Evolutionary conservation across 257 asterid species (phyloP), one percentile per base, ranked within the genome.

Genomic region (Prunella vulgaris): DNA sequence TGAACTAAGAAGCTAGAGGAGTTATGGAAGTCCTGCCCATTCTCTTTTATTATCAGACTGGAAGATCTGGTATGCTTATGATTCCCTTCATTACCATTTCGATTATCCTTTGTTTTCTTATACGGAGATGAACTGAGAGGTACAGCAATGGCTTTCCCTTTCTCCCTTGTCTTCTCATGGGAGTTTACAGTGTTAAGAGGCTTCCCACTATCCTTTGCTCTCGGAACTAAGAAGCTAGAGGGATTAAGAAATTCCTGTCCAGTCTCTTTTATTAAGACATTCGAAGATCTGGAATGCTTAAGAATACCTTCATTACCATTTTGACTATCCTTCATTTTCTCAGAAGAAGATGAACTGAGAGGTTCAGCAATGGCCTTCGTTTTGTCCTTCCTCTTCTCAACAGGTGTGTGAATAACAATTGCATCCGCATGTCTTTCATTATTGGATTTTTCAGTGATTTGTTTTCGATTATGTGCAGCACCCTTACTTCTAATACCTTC

Each of bases 311-410:
- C 38, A 38, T 63, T 67, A 51, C 40, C 60, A 44, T 49, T 61
- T 54, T 32, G 67, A 64, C 18, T 59, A 20, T 71, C 74, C 27
- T 65, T 76, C 17, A 27, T 28, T 67, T 52, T 74, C 68, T 35
- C 76, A 56, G 48, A 48, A 56, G 69, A 38, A 48, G 68, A 68
- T 49, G 74, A 66, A 73, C 46, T 70, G 27, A 32, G 48, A 28
- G 76, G 69, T 28, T 61, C 44, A n/a, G 69, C 81, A 72, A 48
- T 77, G n/a, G 56, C 83, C 80, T 75, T 80, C 78, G 73, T 79
- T 77, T 75, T 74, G 74, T 69, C 79, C 59, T 69, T 63, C 77
- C 46, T 58, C 63, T 77, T 84, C 70, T 62, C 76, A 76, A 61
- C 64, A 72, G 81, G 22, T 33, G 72, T 54, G 37, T 49, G 75